Conservation (phyloP, 768 basidiomycete species). For the Auriscalpium vulgare region DNA sequence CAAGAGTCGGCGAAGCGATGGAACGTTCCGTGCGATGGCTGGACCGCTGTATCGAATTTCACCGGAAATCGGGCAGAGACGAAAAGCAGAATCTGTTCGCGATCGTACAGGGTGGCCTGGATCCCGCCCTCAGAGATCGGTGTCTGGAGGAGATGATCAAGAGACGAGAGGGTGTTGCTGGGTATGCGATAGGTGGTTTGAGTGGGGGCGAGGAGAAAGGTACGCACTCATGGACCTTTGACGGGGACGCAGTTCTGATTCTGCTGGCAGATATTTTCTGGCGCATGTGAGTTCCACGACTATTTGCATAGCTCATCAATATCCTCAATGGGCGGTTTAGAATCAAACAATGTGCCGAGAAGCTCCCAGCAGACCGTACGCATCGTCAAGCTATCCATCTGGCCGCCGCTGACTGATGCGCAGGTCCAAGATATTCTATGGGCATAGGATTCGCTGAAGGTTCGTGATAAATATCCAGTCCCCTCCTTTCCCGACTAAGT, state of each 20-base stretch:
- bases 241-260: neutral
- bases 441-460: conserved; percentile 91
- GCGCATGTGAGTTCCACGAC: conserved; percentile 52
- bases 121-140: conserved; percentile 57
- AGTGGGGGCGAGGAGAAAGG: conserved; percentile 93
- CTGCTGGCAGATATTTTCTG: conserved; percentile 61
- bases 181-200: conserved; percentile 85
- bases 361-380: conserved; percentile 72
- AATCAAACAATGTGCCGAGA: conserved; percentile 75
- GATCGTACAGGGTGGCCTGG: conserved; percentile 85
- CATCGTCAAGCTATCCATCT: conserved; percentile 6
- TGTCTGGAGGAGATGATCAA: conserved; percentile 80
- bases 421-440: conserved; percentile 89
- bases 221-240: conserved; percentile 18
- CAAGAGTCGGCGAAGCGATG: conserved; percentile 84
- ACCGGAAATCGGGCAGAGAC: conserved; percentile 58
- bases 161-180: conserved; percentile 69
- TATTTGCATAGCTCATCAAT: conserved; percentile 5
- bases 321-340: conserved; percentile 28
- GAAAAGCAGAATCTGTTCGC: conserved; percentile 80
- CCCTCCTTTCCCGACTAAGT: neutral
- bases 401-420: conserved; percentile 9
- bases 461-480: conserved; percentile 19
- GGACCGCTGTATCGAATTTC: conserved; percentile 76
- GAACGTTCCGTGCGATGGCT: conserved; percentile 84